Percentiles rank a stretch among this genome's conserved stretches.
phyloP scores from a whole-genome alignment of 1,284 basidiomycete genomes.

The Irpex sp. region DNA sequence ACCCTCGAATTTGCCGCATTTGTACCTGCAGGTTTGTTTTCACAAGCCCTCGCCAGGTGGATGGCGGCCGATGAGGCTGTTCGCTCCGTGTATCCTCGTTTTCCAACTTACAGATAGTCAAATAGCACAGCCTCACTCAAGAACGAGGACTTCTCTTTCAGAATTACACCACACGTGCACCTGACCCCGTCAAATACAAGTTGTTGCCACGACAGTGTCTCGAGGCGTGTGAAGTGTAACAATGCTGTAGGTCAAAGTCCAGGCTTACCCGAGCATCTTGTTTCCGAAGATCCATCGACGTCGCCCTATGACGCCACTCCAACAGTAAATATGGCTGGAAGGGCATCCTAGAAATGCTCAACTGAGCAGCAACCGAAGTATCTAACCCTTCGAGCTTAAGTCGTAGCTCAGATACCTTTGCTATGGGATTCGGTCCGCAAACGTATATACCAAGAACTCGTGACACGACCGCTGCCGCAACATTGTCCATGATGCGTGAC shows the following conservation, averaged over 20 bases:
- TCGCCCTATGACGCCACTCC: background rate
- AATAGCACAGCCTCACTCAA: background rate
- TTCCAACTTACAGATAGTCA: background rate
- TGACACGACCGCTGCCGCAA: too few relatives aligned
- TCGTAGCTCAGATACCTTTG: too few relatives aligned
- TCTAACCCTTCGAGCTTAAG: too few relatives aligned
- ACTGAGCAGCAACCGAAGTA: too few relatives aligned
- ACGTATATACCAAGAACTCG: too few relatives aligned
- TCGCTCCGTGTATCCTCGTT: background rate
- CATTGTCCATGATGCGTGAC: background rate
- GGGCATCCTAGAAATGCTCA: too few relatives aligned
- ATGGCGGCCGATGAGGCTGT: background rate
- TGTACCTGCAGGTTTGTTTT: background rate
- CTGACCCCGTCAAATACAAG: background rate
- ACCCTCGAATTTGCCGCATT: slow-evolving; percentile 1
- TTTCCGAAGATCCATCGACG: background rate
- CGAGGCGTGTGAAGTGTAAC: background rate
- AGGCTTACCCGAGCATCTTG: background rate
- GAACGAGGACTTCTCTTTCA: background rate
- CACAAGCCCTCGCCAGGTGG: background rate
- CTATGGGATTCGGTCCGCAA: too few relatives aligned
- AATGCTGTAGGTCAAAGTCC: background rate
- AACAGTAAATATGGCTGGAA: too few relatives aligned
- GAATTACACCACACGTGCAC: background rate
- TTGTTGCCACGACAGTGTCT: background rate